phyloP scores from a whole-genome alignment of 1,139 yeast species.

The Eremothecium sinecaudum region DNA sequence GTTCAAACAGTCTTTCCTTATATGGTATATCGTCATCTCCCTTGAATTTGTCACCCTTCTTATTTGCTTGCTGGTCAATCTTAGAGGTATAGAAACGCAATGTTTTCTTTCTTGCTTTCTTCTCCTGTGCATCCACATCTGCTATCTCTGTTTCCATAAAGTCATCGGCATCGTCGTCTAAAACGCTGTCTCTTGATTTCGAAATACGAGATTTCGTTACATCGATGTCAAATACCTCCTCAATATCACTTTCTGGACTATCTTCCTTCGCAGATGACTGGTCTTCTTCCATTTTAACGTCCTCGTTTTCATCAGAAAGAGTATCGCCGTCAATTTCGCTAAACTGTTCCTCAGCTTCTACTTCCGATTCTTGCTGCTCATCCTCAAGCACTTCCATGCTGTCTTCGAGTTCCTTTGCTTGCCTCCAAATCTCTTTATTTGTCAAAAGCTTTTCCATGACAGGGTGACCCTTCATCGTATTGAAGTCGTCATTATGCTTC shows the following conservation, averaged over 20 bases:
- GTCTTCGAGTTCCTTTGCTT: slow-evolving; percentile 46
- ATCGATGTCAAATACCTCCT: slow-evolving; percentile 42
- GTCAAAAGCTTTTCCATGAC: slow-evolving; percentile 78
- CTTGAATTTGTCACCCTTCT: slow-evolving; percentile 47
- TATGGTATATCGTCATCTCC: slow-evolving; percentile 95
- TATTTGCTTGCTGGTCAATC: slow-evolving; percentile 73
- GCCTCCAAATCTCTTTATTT: slow-evolving; percentile 85
- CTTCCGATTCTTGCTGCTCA: slow-evolving; percentile 23
- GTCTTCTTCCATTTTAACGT: slow-evolving; percentile 23
- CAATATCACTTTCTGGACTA: slow-evolving; percentile 26
- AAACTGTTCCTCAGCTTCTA: slow-evolving; percentile 27
- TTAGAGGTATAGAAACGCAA: slow-evolving; percentile 94
- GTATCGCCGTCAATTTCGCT: slow-evolving; percentile 24
- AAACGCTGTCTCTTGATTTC: slow-evolving; percentile 12
- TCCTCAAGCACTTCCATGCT: slow-evolving; percentile 18
- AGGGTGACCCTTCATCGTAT: slow-evolving; percentile 71
- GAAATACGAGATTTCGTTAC: slow-evolving; percentile 40
- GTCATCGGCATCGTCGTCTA: slow-evolving; percentile 35
- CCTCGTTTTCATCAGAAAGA: slow-evolving; percentile 19
- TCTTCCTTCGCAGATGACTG: slow-evolving; percentile 12
- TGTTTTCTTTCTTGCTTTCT: slow-evolving; percentile 69
- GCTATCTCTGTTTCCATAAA: slow-evolving; percentile 57
- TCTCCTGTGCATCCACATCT: slow-evolving; percentile 80
- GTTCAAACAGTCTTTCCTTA: slow-evolving; percentile 76
- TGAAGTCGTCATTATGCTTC: slow-evolving; percentile 44